phyloP scores from a whole-genome alignment of 2,329 filamentous ascomycete genomes.

The Fusarium kyushuense region DNA sequence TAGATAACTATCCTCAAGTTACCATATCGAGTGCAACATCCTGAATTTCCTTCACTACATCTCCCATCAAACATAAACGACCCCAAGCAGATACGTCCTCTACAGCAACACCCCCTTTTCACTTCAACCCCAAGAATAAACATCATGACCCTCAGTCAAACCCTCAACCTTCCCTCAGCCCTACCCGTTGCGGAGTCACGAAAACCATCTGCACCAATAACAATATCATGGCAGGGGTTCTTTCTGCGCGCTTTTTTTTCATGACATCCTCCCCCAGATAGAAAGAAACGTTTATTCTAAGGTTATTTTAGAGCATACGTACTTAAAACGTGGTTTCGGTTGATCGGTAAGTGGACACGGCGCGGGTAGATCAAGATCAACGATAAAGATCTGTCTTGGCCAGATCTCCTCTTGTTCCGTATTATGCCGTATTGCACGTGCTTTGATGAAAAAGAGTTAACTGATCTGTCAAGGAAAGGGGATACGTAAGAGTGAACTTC shows the following conservation, averaged over 20 bases:
- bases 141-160: conserved; percentile 40
- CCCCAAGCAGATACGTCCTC: conserved; percentile 16
- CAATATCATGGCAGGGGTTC: conserved; percentile 34
- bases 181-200: conserved; percentile 43
- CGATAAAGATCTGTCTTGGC: conserved; percentile 34
- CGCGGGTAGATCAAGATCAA: conserved; percentile 36
- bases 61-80: background rate
- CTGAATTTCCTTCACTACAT: background rate
- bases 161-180: conserved; percentile 37
- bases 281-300: conserved; percentile 11
- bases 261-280: conserved; percentile 14
- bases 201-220: conserved; percentile 35
- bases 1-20: background rate
- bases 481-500: background rate
- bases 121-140: conserved; percentile 32
- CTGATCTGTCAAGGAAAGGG: conserved; percentile 7
- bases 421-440: conserved; percentile 26
- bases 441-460: conserved; percentile 3
- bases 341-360: conserved; percentile 42
- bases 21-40: background rate
- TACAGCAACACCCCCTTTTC: conserved; percentile 33
- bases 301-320: conserved; percentile 14
- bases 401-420: conserved; percentile 28
- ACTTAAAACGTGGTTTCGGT: conserved; percentile 28
- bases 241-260: conserved; percentile 13